Evolutionary conservation across 805 yeast species (phyloP).

Genomic region (Kazachstania psychrophila): DNA sequence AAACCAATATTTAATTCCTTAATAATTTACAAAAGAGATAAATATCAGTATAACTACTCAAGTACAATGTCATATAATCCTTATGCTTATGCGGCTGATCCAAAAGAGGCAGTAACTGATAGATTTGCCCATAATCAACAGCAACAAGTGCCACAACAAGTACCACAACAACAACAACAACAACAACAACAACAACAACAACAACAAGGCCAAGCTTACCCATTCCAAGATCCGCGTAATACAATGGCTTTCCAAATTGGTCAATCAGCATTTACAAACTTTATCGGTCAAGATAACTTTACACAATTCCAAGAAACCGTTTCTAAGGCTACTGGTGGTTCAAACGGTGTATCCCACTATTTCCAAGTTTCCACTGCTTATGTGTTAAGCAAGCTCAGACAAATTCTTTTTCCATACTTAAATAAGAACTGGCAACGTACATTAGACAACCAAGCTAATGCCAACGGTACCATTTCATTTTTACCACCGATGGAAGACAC

Average conservation of each 20-base stretch:
- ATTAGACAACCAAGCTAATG: slow-evolving; percentile 14
- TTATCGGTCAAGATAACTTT: slow-evolving; percentile 48
- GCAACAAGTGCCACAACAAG: slow-evolving; percentile 13
- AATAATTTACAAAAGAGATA: too few species aligned
- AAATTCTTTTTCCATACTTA: slow-evolving; percentile 78
- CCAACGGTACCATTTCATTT: slow-evolving; percentile 13
- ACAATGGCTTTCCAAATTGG: slow-evolving; percentile 85
- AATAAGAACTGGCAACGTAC: slow-evolving; percentile 73
- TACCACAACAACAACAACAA: slow-evolving; percentile 30
- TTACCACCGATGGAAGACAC: slow-evolving; percentile 75
- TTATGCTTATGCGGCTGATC: slow-evolving; percentile 30
- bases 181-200: slow-evolving; percentile 16
- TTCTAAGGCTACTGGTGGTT: slow-evolving; percentile 29
- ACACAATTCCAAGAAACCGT: slow-evolving; percentile 41
- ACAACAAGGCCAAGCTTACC: slow-evolving; percentile 16
- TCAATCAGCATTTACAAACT: slow-evolving; percentile 54
- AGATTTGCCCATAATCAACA: slow-evolving; percentile 12
- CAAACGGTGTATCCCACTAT: slow-evolving; percentile 62
- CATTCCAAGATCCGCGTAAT: slow-evolving; percentile 71
- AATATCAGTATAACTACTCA: neutral
- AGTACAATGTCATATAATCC: slow-evolving; percentile 38
- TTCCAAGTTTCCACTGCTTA: slow-evolving; percentile 88
- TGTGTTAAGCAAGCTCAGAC: slow-evolving; percentile 60
- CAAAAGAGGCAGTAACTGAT: slow-evolving; percentile 10
- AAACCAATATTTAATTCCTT: neutral